Conservation (phyloP, 73 alveolate species). For the Tetrahymena elliotti region DNA sequence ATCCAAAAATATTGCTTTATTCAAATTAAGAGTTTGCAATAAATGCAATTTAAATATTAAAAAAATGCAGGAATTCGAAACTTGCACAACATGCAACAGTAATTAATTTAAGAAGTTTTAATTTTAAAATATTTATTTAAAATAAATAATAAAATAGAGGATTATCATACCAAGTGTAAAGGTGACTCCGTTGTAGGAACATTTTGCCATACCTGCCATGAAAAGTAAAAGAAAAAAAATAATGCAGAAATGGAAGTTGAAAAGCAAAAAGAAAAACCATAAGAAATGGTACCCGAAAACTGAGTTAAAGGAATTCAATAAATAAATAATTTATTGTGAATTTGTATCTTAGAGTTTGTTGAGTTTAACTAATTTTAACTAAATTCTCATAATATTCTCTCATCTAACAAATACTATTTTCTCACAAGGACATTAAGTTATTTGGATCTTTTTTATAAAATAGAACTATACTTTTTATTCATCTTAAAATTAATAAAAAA, state of each 20-base stretch:
- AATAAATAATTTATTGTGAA: too few relatives aligned
- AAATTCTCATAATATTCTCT: too few relatives aligned
- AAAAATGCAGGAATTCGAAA: not conserved
- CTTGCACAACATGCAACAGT: not conserved
- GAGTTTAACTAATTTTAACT: not conserved
- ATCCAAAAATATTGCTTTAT: not conserved
- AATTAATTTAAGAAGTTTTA: not conserved
- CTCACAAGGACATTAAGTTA: too few relatives aligned
- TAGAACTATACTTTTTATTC: too few relatives aligned
- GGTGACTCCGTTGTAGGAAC: not conserved
- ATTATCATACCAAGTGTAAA: not conserved
- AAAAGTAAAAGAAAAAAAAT: not conserved
- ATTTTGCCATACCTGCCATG: not conserved
- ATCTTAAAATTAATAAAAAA: too few relatives aligned
- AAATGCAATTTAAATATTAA: not conserved
- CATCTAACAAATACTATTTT: too few relatives aligned
- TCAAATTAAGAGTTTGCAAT: not conserved
- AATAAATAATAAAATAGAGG: not conserved
- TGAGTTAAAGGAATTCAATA: not conserved
- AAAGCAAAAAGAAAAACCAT: not conserved
- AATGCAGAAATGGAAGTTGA: not conserved
- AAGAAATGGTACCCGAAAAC: not conserved
- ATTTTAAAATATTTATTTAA: not conserved
- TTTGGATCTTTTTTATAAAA: too few relatives aligned
- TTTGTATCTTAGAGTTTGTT: not conserved